Evolutionary conservation across 345 rosid genomes (phyloP).

Genomic region (Eucalyptus curtisii): DNA sequence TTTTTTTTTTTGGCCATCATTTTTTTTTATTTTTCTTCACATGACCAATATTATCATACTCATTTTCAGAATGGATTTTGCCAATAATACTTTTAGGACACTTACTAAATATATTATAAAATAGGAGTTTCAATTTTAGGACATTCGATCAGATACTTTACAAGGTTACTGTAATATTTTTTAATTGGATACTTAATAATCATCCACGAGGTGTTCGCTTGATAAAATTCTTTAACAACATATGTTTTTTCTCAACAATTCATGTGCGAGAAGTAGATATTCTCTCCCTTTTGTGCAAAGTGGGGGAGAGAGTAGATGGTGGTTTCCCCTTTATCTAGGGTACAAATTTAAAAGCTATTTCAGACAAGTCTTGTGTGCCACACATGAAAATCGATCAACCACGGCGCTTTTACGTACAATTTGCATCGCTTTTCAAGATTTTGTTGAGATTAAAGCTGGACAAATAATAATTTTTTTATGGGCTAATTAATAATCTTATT

Average conservation of each 20-base stretch:
- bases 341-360: background rate
- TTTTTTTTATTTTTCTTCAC: background rate
- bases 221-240: background rate
- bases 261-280: background rate
- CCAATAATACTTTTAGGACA: background rate
- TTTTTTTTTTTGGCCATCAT: background rate
- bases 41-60: background rate
- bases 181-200: background rate
- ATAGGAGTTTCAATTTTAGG: background rate
- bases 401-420: background rate
- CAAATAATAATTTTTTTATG: background rate
- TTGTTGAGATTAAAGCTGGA: background rate
- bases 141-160: background rate
- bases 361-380: background rate
- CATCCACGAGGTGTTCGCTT: background rate
- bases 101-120: background rate
- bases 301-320: background rate
- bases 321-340: background rate
- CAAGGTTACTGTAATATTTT: background rate
- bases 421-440: background rate
- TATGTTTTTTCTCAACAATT: background rate
- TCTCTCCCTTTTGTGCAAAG: background rate
- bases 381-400: background rate
- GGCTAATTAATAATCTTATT: background rate
- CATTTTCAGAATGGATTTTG: background rate